Evolutionary conservation across 1,284 basidiomycete genomes (phyloP), one percentile per base, ranked within the genome.

Genomic region (Ceratobasidium sp.): DNA sequence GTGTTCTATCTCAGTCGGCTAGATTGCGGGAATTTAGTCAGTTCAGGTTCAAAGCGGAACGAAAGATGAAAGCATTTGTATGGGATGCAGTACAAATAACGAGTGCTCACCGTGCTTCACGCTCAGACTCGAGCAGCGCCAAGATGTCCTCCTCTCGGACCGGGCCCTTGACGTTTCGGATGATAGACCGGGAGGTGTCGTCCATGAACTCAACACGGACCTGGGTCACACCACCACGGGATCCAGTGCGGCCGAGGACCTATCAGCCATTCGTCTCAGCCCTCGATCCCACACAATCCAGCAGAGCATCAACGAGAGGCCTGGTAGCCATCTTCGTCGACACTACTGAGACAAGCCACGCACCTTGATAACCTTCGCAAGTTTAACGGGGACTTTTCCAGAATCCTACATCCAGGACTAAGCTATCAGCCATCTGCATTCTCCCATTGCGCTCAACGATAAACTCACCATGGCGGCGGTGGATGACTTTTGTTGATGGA

Each of bases 201-300:
- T 99, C 97, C 93, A 99, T 92, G 88, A 99, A 98, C 84, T 99
- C 97, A 79, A 99, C 98, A 79, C 97, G 95, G 84, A 98, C 96
- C 88, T 99, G 98, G 78, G 96, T 99, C 80, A 99, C 96, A 88
- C 96, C 96, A 87, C 98, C 98, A 83, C 98, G 95, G 80, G 97
- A 98, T 78, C 98, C 98, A 81, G 98, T 99, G 81, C 98, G 91
- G 83, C 98, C 98, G 81, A 99, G 91, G 82, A 98, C 95, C 94
- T 98, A 77, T 46, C 72, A 44, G 59, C 4, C 11, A 38, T 38
- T 38, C 35, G 35, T 4, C 73, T 75, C 43, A 69, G 21, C 30
- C 16, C 18, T 28, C 59, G 13, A 7, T 16, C 35, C 35, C 72
- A 38, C 35, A 5, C 6, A 38, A 38, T 38, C 4, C 11, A 11